Evolutionary conservation across 192 early-diverging fungal genomes (phyloP).

Genomic region (Coemansia sp.): DNA sequence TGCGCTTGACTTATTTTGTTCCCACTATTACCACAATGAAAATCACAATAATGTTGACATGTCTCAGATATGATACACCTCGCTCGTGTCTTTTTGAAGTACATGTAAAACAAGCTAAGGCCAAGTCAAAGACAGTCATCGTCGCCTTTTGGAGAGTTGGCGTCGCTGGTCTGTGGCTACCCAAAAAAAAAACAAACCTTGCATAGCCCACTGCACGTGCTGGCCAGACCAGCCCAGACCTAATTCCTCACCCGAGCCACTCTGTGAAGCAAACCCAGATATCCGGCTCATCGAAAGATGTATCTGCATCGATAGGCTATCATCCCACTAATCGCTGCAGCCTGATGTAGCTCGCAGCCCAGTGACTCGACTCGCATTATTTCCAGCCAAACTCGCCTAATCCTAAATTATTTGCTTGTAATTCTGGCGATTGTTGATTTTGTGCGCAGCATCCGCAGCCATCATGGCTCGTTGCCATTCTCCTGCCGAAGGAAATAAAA

Average conservation of each 20-base stretch:
- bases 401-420: background rate
- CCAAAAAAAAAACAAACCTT: background rate
- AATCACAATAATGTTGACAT: background rate
- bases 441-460: background rate
- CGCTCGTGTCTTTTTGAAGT: background rate
- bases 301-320: background rate
- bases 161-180: background rate
- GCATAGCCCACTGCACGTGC: background rate
- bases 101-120: background rate
- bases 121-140: background rate
- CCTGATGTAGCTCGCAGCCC: background rate
- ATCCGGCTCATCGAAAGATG: background rate
- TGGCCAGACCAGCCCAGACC: no score
- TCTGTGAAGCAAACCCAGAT: no score
- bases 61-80: background rate
- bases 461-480: background rate
- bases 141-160: background rate
- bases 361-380: background rate
- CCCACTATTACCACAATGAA: background rate
- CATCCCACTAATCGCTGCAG: background rate
- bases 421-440: background rate
- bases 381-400: background rate
- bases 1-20: no score
- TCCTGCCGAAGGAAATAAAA: background rate
- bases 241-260: no score